A percentile compares a stretch with the other conserved stretches of the same genome.
These are phyloP conservation scores for Crithidia expoeki DNA, from an alignment of 208 protist genomes.

Conservation along the genomic window DNA sequence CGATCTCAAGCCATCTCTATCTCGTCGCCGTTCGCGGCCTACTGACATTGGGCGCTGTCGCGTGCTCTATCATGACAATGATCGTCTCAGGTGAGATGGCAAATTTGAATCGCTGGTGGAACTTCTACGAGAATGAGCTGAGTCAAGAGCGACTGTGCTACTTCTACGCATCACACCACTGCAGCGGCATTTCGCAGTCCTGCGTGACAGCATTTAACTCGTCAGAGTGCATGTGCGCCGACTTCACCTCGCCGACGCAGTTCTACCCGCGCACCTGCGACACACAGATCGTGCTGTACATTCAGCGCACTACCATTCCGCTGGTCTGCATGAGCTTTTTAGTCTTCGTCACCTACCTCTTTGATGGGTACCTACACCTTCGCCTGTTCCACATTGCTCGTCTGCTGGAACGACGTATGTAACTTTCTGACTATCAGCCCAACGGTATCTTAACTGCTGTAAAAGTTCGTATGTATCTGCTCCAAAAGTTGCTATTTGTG, in stretches of 20 bases:
- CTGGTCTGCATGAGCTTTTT: slow-evolving; percentile 24
- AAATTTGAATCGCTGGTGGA: slow-evolving; percentile 3
- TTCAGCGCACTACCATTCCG: slow-evolving; percentile 24
- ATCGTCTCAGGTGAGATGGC: slow-evolving; percentile 41
- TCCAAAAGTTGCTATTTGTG: too few relatives aligned
- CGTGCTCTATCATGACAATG: slow-evolving; percentile 40
- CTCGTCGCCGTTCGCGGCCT: slow-evolving; percentile 25
- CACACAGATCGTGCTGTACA: background rate
- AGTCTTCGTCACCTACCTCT: slow-evolving; percentile 19
- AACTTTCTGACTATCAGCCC: background rate
- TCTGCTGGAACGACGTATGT: slow-evolving; percentile 25
- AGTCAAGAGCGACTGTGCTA: slow-evolving; percentile 3
- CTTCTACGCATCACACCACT: slow-evolving; percentile 37
- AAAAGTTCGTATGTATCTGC: too few relatives aligned
- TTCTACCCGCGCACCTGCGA: slow-evolving; percentile 13
- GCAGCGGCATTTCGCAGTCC: slow-evolving; percentile 44
- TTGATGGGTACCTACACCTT: slow-evolving; percentile 29
- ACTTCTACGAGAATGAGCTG: background rate
- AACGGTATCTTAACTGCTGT: too few relatives aligned
- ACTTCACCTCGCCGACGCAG: background rate
- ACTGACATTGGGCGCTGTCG: slow-evolving; percentile 34
- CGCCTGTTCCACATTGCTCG: slow-evolving; percentile 32
- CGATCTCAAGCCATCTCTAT: slow-evolving; percentile 16
- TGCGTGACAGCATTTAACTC: slow-evolving; percentile 22
- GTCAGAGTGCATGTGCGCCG: slow-evolving; percentile 1